Percentiles rank a stretch among this genome's conserved stretches.
Conservation (phyloP, 805 yeast species). For the Saturnispora mendoncae region DNA sequence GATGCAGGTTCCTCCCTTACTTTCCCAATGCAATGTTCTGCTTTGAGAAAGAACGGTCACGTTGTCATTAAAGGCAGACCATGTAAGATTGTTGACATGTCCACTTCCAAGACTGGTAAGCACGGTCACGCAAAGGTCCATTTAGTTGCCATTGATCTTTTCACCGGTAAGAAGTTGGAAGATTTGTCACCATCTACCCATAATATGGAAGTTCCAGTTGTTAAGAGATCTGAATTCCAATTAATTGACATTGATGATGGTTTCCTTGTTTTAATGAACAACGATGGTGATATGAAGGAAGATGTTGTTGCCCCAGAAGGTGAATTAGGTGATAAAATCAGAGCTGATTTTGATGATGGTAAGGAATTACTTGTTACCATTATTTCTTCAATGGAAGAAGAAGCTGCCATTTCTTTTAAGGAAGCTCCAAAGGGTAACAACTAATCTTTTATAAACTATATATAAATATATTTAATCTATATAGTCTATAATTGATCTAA, state of each 20-base stretch:
- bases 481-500: conserved; percentile 24
- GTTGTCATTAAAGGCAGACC: conserved; percentile 99
- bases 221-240: conserved; percentile 91
- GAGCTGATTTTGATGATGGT: conserved; percentile 93
- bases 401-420: conserved; percentile 97
- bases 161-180: conserved; percentile 99
- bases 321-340: conserved; percentile 90
- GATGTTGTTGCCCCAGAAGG: conserved; percentile 98
- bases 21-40: conserved; percentile 99
- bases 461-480: too few relatives aligned
- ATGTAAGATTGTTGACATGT: conserved; percentile 99
- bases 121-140: conserved; percentile 99
- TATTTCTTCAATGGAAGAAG: conserved; percentile 98
- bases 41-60: conserved; percentile 99
- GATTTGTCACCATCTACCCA: conserved; percentile 99
- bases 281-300: conserved; percentile 98
- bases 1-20: conserved; percentile 98
- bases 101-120: conserved; percentile 99
- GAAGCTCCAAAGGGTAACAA: conserved; percentile 76
- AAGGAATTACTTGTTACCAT: conserved; percentile 95
- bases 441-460: conserved; percentile 16
- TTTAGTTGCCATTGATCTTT: conserved; percentile 96
- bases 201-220: conserved; percentile 99
- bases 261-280: conserved; percentile 91
- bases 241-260: conserved; percentile 98